Evolutionary conservation across 2,329 filamentous ascomycete genomes (phyloP), one percentile per base, ranked within the genome.

Genomic region (Blumeria graminis): DNA sequence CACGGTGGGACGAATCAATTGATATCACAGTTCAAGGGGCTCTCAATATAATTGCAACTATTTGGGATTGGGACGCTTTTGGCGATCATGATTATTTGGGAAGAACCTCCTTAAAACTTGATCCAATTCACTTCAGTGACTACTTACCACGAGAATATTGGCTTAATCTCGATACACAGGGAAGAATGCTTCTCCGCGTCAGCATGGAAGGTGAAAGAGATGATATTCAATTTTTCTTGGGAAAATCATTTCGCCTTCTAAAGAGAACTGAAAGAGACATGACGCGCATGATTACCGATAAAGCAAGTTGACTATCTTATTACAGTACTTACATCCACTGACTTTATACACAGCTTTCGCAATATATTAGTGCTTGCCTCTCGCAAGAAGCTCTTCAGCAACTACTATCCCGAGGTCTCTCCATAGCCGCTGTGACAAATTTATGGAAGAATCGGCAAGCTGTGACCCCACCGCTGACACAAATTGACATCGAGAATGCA

Each of bases 141-240:
- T 98, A 94, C 66, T 74, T 96, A 62, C 92, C 92, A 14, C 80
- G 89, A 60, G 92, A 98, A 68, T 96, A 94, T 68, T 98, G 92
- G 92, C 78, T 98, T 16, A 90, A 96, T 66, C 77, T 98, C 51
- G 92, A 98, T 67, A 94, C 90, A 0, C 92, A 98, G 68, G 92
- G 92, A 7, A 78, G 90, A 55, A 70, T 98, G 35, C 71, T 98
- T 57, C 77, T 98, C 55, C 79, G 90, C 60, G 88, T 98, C 55
- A 95, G 88, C 66, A 98, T 98, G 92, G 92, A 98, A 70, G 92
- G 92, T 55, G 92, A 98, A 70, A 79, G 92, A 60, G 92, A 98
- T 66, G 92, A 98, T 66, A 98, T 98, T 58, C 86, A 95, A 65
- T 98, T 98, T 69, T 90, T 95, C 66, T 96, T 96, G 69, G 92